Evolutionary conservation across 1,284 basidiomycete species (phyloP).

Genomic region (Gymnopus androsaceus): DNA sequence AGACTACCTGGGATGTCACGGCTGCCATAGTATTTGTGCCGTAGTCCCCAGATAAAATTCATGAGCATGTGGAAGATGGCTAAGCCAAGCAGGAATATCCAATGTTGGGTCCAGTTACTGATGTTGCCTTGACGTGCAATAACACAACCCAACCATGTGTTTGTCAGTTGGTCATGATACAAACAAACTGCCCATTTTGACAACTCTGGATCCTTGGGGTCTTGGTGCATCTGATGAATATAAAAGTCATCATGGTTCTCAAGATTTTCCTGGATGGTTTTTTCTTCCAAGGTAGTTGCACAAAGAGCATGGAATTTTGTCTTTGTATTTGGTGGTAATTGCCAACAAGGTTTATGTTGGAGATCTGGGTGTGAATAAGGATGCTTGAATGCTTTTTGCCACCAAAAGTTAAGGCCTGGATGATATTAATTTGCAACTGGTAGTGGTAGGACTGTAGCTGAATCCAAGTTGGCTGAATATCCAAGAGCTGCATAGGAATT

Average conservation of each 20-base stretch:
- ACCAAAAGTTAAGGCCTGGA: background rate
- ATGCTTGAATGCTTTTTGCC: background rate
- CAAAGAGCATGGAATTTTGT: conserved; percentile 14
- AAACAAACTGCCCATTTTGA: conserved; percentile 20
- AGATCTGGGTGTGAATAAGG: background rate
- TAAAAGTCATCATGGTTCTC: conserved; percentile 11
- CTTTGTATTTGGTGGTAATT: conserved; percentile 16
- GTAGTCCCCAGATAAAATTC: conserved; percentile 29
- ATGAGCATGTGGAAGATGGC: conserved; percentile 31
- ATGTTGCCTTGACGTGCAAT: conserved; percentile 19
- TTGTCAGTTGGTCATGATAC: conserved; percentile 29
- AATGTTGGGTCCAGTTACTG: conserved; percentile 23
- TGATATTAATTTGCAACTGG: conserved; percentile 9
- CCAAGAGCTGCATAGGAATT: background rate
- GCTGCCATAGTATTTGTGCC: conserved; percentile 18
- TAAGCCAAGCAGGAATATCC: conserved; percentile 28
- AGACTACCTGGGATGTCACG: conserved; percentile 18
- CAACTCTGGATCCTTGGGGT: conserved; percentile 2
- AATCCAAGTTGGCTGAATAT: conserved; percentile 6
- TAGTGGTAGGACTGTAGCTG: background rate
- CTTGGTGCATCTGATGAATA: conserved; percentile 4
- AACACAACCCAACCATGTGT: conserved; percentile 19
- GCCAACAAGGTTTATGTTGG: conserved; percentile 6
- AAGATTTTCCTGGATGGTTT: background rate
- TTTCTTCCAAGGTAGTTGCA: conserved; percentile 1